These are phyloP conservation scores for Trametes gibbosa DNA, from an alignment of 768 basidiomycete species.

Conservation along the genomic window DNA sequence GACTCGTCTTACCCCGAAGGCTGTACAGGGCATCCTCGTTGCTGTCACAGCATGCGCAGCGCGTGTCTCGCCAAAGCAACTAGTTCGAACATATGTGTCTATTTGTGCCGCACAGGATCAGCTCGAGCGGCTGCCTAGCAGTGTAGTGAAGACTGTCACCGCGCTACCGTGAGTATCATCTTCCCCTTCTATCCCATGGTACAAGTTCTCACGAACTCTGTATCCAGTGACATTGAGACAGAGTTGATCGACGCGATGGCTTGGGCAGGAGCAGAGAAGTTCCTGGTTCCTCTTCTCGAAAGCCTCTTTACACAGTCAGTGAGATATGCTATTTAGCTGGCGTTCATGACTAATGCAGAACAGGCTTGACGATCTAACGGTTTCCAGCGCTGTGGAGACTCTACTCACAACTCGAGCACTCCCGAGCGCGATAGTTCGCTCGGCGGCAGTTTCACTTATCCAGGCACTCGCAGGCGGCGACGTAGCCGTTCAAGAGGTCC, in stretches of 20 bases:
- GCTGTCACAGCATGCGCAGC: slow-evolving; percentile 51
- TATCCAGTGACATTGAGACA: slow-evolving; percentile 43
- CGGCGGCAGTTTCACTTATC: slow-evolving; percentile 17
- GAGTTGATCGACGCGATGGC: slow-evolving; percentile 43
- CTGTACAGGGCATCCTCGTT: slow-evolving; percentile 55
- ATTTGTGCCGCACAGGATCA: slow-evolving; percentile 63
- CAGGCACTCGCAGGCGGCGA: slow-evolving; percentile 8
- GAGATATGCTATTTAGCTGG: background rate
- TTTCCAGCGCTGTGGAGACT: slow-evolving; percentile 29
- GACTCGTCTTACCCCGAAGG: slow-evolving; percentile 53
- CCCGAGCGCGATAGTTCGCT: slow-evolving; percentile 22
- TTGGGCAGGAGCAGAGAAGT: slow-evolving; percentile 54
- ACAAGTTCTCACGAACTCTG: background rate
- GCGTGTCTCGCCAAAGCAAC: slow-evolving; percentile 51
- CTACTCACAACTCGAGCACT: slow-evolving; percentile 30
- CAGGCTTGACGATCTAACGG: slow-evolving; percentile 34
- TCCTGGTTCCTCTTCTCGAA: slow-evolving; percentile 52
- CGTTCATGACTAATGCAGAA: background rate
- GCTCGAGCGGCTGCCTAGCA: slow-evolving; percentile 40
- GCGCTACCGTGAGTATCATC: slow-evolving; percentile 45
- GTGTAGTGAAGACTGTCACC: slow-evolving; percentile 33
- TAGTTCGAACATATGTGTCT: slow-evolving; percentile 62
- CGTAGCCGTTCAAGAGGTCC: background rate
- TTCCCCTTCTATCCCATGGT: background rate
- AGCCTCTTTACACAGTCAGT: slow-evolving; percentile 42